Evolutionary conservation across 495 filamentous ascomycete species (phyloP).

Genomic region (Tuber aestivum): DNA sequence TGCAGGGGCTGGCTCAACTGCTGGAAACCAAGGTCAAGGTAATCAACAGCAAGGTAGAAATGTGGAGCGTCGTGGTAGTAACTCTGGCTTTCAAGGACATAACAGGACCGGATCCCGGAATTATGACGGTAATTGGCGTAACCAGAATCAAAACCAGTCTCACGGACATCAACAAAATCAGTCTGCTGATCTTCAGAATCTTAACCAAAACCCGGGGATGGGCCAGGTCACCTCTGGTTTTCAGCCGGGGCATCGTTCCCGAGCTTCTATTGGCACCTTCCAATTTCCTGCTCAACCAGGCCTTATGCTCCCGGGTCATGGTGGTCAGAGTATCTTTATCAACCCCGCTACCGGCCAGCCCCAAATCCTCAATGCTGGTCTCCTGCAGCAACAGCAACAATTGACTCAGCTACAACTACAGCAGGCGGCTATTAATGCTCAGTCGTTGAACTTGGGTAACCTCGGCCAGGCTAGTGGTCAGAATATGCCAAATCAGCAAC

Average conservation of each 20-base stretch:
- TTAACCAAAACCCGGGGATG: slow-evolving; percentile 51
- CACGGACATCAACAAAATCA: slow-evolving; percentile 32
- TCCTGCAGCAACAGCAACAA: slow-evolving; percentile 84
- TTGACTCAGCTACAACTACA: slow-evolving; percentile 86
- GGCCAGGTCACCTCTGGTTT: slow-evolving; percentile 70
- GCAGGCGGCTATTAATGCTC: slow-evolving; percentile 75
- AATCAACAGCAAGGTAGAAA: slow-evolving; percentile 48
- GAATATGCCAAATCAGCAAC: slow-evolving; percentile 63
- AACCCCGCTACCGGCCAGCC: slow-evolving; percentile 46
- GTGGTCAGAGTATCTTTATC: slow-evolving; percentile 42
- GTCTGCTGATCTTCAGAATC: slow-evolving; percentile 46
- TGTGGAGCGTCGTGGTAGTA: slow-evolving; percentile 46
- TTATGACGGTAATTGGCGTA: slow-evolving; percentile 97
- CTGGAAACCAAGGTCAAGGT: slow-evolving; percentile 29
- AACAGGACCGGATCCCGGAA: slow-evolving; percentile 77
- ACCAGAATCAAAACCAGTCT: slow-evolving; percentile 59
- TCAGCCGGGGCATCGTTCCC: slow-evolving; percentile 84
- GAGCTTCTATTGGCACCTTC: slow-evolving; percentile 80
- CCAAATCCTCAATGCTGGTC: slow-evolving; percentile 65
- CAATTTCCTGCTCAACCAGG: slow-evolving; percentile 90
- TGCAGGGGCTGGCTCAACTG: slow-evolving; percentile 51
- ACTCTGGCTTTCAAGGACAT: slow-evolving; percentile 53
- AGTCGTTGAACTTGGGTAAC: slow-evolving; percentile 58
- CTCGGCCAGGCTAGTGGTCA: slow-evolving; percentile 63
- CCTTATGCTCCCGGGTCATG: slow-evolving; percentile 54